Percentiles rank a stretch among this genome's conserved stretches.
Evolutionary conservation across 768 basidiomycete genomes (phyloP).

Genomic region (Pleurotus sapidus): DNA sequence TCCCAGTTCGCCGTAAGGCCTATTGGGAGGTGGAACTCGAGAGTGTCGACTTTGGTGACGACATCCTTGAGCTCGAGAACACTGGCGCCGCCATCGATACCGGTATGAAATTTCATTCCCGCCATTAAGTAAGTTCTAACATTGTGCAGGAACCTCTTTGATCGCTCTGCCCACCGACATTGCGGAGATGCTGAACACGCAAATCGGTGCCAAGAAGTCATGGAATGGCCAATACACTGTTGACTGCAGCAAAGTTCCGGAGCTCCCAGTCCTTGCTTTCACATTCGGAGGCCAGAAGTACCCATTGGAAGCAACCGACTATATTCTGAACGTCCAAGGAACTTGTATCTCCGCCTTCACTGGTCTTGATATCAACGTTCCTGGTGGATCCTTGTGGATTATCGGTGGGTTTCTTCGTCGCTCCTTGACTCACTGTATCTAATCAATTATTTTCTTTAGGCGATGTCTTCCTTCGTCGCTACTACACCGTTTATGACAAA

Average conservation of each 20-base stretch:
- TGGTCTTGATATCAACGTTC: conserved; percentile 85
- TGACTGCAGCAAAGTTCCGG: conserved; percentile 83
- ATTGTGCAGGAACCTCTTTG: conserved; percentile 76
- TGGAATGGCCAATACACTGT: conserved; percentile 97
- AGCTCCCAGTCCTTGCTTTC: conserved; percentile 82
- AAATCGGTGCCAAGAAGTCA: conserved; percentile 89
- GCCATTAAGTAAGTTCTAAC: not conserved
- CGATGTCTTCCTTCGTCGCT: conserved; percentile 90
- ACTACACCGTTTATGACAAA: conserved; percentile 88
- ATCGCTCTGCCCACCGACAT: conserved; percentile 93
- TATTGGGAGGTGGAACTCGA: conserved; percentile 99
- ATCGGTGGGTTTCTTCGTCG: conserved; percentile 52
- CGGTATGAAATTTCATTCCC: conserved; percentile 34
- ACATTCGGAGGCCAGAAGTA: conserved; percentile 80
- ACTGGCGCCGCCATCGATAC: conserved; percentile 94
- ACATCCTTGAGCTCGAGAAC: conserved; percentile 85
- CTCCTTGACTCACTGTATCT: conserved; percentile 4
- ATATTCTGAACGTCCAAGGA: conserved; percentile 86
- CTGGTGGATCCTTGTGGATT: conserved; percentile 83
- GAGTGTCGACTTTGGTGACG: conserved; percentile 81
- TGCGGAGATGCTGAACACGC: conserved; percentile 95
- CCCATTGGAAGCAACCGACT: conserved; percentile 79
- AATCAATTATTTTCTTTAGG: conserved; percentile 60
- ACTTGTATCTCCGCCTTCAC: conserved; percentile 95
- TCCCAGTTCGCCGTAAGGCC: conserved; percentile 90